Evolutionary conservation across 2,329 filamentous ascomycete genomes (phyloP).

Genomic region (Talaromyces marneffei): DNA sequence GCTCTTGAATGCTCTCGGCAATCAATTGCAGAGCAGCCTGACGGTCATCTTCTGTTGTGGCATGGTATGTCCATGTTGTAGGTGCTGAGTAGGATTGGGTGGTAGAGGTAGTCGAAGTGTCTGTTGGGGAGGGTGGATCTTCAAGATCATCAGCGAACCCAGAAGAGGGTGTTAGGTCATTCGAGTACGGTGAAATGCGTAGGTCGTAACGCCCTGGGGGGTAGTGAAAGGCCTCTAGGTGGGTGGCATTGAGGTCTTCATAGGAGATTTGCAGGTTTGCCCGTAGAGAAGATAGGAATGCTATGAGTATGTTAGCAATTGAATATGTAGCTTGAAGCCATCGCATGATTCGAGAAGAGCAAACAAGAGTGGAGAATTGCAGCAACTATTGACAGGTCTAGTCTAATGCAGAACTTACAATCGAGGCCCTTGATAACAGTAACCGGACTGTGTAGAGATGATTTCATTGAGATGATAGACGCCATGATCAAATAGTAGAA

Average conservation of each 20-base stretch:
- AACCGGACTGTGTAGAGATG: slow-evolving; percentile 8
- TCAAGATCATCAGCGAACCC: slow-evolving; percentile 34
- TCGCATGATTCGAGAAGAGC: background rate
- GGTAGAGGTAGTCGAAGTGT: slow-evolving; percentile 48
- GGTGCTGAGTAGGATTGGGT: slow-evolving; percentile 36
- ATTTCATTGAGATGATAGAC: slow-evolving; percentile 7
- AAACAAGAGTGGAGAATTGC: background rate
- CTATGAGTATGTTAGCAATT: slow-evolving; percentile 40
- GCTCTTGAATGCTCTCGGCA: slow-evolving; percentile 74
- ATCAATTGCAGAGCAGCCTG: slow-evolving; percentile 66
- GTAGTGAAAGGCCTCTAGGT: slow-evolving; percentile 28
- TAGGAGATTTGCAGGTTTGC: slow-evolving; percentile 68
- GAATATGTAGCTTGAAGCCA: no score
- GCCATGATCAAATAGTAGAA: background rate
- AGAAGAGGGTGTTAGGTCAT: slow-evolving; percentile 5
- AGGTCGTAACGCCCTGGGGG: slow-evolving; percentile 18
- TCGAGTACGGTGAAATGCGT: slow-evolving; percentile 13
- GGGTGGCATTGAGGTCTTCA: slow-evolving; percentile 35
- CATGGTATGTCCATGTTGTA: slow-evolving; percentile 20
- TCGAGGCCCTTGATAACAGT: slow-evolving; percentile 12
- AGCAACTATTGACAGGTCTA: background rate
- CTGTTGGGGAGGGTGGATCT: slow-evolving; percentile 36
- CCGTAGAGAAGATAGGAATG: slow-evolving; percentile 75
- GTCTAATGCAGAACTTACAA: slow-evolving; percentile 10
- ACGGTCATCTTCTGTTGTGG: slow-evolving; percentile 52